phyloP scores from a whole-genome alignment of 2,329 filamentous ascomycete species.

The Nemania sp. region DNA sequence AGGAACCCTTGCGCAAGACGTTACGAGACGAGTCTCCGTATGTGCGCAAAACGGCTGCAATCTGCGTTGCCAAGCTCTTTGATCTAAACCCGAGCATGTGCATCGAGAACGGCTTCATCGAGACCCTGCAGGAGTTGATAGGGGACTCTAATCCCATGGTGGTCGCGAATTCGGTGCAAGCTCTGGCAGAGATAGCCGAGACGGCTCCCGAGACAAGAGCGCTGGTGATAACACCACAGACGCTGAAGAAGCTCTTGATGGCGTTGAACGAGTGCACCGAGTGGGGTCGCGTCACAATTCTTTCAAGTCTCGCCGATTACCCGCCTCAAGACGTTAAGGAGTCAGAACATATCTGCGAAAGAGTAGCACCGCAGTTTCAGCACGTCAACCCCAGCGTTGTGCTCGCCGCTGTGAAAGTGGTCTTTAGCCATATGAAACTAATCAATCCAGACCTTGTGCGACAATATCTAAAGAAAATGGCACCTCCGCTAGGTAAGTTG shows the following conservation, averaged over 20 bases:
- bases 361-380: constrained; percentile 95
- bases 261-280: constrained; percentile 98
- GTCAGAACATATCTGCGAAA: constrained; percentile 96
- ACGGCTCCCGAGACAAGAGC: constrained; percentile 88
- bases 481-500: constrained; percentile 78
- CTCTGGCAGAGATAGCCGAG: constrained; percentile 88
- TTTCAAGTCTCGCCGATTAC: constrained; percentile 89
- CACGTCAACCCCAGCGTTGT: constrained; percentile 98
- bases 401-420: constrained; percentile 93
- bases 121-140: constrained; percentile 92
- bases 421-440: constrained; percentile 93
- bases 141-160: constrained; percentile 99
- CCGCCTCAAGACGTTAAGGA: constrained; percentile 87
- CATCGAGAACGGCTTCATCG: constrained; percentile 94
- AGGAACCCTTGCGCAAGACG: constrained; percentile 94
- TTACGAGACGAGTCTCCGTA: constrained; percentile 97
- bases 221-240: constrained; percentile 77
- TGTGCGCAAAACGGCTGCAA: constrained; percentile 95
- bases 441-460: constrained; percentile 77
- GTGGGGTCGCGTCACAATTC: constrained; percentile 93
- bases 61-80: constrained; percentile 97
- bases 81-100: constrained; percentile 92
- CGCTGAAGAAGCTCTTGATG: constrained; percentile 93
- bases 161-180: constrained; percentile 94
- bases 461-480: constrained; percentile 98